phyloP scores from a whole-genome alignment of 192 early-diverging fungal species.

The Podila epigama region DNA sequence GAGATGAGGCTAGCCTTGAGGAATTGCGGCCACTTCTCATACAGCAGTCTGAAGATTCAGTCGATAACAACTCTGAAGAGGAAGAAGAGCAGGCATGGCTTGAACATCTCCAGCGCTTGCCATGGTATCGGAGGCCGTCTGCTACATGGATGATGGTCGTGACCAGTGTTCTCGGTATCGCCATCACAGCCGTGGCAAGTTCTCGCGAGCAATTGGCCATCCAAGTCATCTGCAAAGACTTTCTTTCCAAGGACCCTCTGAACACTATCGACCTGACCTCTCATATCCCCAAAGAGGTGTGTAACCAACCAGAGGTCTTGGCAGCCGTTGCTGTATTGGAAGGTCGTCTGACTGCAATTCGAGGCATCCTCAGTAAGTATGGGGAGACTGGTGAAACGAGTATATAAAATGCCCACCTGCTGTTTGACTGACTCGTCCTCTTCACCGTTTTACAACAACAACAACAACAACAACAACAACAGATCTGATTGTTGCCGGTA shows the following conservation, averaged over 20 bases:
- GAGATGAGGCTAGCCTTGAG: too few species aligned
- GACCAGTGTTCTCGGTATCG: not conserved
- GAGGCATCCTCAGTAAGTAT: slow-evolving; percentile 11
- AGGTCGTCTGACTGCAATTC: not conserved
- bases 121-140: slow-evolving; percentile 7
- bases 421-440: too few species aligned
- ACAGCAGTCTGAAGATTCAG: not conserved
- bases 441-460: too few species aligned
- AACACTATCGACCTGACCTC: too few species aligned
- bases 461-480: not conserved
- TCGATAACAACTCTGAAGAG: not conserved
- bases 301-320: slow-evolving; percentile 1
- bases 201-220: slow-evolving; percentile 7
- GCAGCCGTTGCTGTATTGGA: not conserved
- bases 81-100: slow-evolving; percentile 18
- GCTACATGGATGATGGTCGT: slow-evolving; percentile 7
- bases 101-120: not conserved
- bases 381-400: too few species aligned
- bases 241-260: not conserved
- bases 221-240: slow-evolving; percentile 6
- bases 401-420: too few species aligned
- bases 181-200: not conserved
- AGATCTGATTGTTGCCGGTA: not conserved
- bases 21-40: not conserved
- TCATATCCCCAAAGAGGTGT: not conserved